phyloP scores from a whole-genome alignment of 768 basidiomycete species.

The Myochromella boudieri region DNA sequence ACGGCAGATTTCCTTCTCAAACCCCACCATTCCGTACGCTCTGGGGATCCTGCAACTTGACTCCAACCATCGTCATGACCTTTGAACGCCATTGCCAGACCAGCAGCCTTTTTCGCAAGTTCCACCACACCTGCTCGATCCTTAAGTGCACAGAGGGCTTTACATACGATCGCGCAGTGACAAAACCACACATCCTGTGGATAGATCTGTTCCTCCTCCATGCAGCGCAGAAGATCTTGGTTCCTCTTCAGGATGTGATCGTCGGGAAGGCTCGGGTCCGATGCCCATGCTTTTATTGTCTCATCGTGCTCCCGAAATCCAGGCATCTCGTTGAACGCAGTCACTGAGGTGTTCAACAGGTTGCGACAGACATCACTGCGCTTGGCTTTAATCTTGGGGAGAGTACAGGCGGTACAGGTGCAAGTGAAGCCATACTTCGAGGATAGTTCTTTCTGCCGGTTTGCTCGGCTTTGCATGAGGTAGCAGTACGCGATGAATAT shows the following conservation, averaged over 20 bases:
- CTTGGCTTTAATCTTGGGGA: conserved; percentile 11
- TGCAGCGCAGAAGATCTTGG: conserved; percentile 8
- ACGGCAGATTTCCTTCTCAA: neutral
- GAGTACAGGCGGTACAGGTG: conserved; percentile 13
- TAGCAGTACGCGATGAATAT: conserved; percentile 16
- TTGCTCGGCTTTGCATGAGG: conserved; percentile 1
- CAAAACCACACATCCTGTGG: conserved; percentile 8
- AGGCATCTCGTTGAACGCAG: neutral
- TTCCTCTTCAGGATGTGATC: conserved; percentile 8
- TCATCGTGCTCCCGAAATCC: conserved; percentile 6
- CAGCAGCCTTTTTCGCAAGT: conserved; percentile 17
- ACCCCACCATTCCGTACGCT: conserved; percentile 21
- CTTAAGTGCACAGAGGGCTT: conserved; percentile 21
- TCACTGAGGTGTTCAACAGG: neutral
- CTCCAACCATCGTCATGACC: conserved; percentile 17
- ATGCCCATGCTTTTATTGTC: conserved; percentile 10
- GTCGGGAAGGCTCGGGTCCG: conserved; percentile 13
- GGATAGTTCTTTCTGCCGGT: conserved; percentile 9
- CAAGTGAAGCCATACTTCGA: conserved; percentile 18
- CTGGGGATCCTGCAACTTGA: conserved; percentile 16
- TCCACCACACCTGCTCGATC: conserved; percentile 13
- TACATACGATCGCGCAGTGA: conserved; percentile 16
- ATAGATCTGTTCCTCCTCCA: conserved; percentile 17
- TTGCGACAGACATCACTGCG: conserved; percentile 19
- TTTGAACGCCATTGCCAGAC: neutral